Evolutionary conservation across 306 rosid genomes (phyloP), one percentile per base, ranked within the genome.

Genomic region (Alnus glutinosa): DNA sequence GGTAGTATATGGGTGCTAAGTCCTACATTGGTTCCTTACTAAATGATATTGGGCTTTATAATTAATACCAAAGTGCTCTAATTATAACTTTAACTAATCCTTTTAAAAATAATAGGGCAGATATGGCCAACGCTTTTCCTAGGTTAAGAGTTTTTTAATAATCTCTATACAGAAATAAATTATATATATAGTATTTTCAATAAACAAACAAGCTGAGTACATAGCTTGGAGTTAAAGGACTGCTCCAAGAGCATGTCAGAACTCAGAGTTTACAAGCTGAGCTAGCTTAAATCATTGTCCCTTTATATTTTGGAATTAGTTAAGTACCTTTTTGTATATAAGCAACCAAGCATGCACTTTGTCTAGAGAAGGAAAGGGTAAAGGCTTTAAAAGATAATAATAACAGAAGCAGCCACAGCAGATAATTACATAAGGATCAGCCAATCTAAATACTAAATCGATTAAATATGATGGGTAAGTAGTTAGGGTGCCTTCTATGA

Each of bases 401-500:
- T 15, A 9, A 39, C 42, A 67, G 3, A 67, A 44, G 13, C 72
- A 18, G 23, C 3, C 4, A 5, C 42, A n/a, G 7, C 3, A 46
- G 10, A 67, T 55, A 66, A 4, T 55, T 30, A 3, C 32, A 32
- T 23, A 50, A 4, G 55, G 39, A 64, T 80, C 7, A 2, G 11
- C 44, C 55, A 4, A 69, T 18, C 4, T 80, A 39, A 55, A 80
- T 39, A 36, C 1, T 75, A 39, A 68, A 74, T 39, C n/a, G 28
- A 66, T 66, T 67, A 32, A 55, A 11, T 19, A 44, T 46, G 5
- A 14, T 39, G 32, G 14, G 28, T 32, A 51, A n/a, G 19, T 52
- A 30, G 71, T 15, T 67, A 15, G 71, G 71, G 10, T 75, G 18
- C 34, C 9, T 75, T 73, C 36, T 19, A 69, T 79, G 49, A 64